Conservation (phyloP, 2,329 filamentous ascomycete genomes). For the Aureobasidium sp. region DNA sequence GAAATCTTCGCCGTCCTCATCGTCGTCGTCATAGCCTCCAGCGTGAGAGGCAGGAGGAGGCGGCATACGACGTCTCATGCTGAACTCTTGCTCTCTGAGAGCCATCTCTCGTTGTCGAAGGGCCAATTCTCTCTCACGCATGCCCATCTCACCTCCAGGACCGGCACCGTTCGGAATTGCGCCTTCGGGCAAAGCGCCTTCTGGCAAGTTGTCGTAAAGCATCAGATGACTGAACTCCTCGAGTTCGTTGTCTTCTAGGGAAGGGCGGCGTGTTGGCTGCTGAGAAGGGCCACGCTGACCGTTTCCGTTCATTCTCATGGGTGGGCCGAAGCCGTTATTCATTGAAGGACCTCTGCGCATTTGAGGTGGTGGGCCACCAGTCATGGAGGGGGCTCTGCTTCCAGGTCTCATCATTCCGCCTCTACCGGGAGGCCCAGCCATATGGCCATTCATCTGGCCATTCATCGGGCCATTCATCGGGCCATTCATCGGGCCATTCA, state of each 20-base stretch:
- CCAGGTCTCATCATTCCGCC: slow-evolving; percentile 26
- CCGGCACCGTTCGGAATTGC: slow-evolving; percentile 20
- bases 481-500: slow-evolving; percentile 25
- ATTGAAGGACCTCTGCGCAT: slow-evolving; percentile 49
- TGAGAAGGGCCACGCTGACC: slow-evolving; percentile 44
- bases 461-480: slow-evolving; percentile 34
- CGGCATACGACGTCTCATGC: slow-evolving; percentile 50
- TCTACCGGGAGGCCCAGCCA: slow-evolving; percentile 33
- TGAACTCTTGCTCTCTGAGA: slow-evolving; percentile 72
- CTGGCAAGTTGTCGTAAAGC: slow-evolving; percentile 78
- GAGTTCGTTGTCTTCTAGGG: slow-evolving; percentile 74
- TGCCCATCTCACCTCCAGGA: slow-evolving; percentile 47
- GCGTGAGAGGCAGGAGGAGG: slow-evolving; percentile 37
- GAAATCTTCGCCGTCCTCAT: slow-evolving; percentile 84
- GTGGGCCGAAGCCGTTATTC: slow-evolving; percentile 49
- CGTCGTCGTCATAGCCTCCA: slow-evolving; percentile 54
- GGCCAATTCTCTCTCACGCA: slow-evolving; percentile 79
- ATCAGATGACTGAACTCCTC: slow-evolving; percentile 89
- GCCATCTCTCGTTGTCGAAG: slow-evolving; percentile 81
- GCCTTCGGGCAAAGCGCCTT: slow-evolving; percentile 48
- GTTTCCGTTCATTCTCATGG: slow-evolving; percentile 44
- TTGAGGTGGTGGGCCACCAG: slow-evolving; percentile 41
- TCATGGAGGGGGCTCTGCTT: slow-evolving; percentile 47
- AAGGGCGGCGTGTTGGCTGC: slow-evolving; percentile 65
- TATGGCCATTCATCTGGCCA: slow-evolving; percentile 24